A percentile compares a stretch with the other conserved stretches of the same genome.
Conservation (phyloP, 495 filamentous ascomycete genomes). For the Xylaria grammica region DNA sequence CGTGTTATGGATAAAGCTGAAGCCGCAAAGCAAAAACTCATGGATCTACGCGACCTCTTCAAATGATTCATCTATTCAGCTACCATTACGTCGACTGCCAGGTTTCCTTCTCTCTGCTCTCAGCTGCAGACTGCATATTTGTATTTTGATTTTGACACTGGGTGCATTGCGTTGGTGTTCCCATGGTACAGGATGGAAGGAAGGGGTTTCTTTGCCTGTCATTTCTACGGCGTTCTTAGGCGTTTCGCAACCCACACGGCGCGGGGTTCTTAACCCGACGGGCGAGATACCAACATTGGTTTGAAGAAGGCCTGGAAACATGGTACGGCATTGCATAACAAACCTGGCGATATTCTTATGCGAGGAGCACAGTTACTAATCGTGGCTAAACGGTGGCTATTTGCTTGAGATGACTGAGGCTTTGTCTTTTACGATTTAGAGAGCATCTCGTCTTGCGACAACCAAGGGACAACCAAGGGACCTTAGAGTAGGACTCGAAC, state of each 20-base stretch:
- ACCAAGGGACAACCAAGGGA: too few species aligned
- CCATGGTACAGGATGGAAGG: neutral
- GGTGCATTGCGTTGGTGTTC: slow-evolving; percentile 25
- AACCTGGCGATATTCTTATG: neutral
- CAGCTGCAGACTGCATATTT: neutral
- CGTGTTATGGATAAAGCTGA: slow-evolving; percentile 73
- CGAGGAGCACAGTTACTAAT: neutral
- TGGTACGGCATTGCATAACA: slow-evolving; percentile 4
- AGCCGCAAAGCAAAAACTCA: slow-evolving; percentile 73
- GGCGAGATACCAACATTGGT: neutral
- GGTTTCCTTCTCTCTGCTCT: neutral
- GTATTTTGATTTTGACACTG: slow-evolving; percentile 5
- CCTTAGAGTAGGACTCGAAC: too few species aligned
- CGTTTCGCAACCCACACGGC: neutral
- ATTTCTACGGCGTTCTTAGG: slow-evolving; percentile 5
- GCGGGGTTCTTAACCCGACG: neutral
- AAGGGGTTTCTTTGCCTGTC: neutral
- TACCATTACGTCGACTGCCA: neutral
- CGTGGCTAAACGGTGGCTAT: neutral
- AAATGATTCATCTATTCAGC: slow-evolving; percentile 53
- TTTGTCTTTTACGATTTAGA: neutral
- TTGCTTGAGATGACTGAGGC: neutral
- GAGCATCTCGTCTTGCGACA: neutral
- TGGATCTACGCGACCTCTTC: slow-evolving; percentile 84
- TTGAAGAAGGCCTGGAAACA: slow-evolving; percentile 8